Evolutionary conservation across 2,329 filamentous ascomycete genomes (phyloP), one percentile per base, ranked within the genome.

Genomic region (Talaromyces sp.): DNA sequence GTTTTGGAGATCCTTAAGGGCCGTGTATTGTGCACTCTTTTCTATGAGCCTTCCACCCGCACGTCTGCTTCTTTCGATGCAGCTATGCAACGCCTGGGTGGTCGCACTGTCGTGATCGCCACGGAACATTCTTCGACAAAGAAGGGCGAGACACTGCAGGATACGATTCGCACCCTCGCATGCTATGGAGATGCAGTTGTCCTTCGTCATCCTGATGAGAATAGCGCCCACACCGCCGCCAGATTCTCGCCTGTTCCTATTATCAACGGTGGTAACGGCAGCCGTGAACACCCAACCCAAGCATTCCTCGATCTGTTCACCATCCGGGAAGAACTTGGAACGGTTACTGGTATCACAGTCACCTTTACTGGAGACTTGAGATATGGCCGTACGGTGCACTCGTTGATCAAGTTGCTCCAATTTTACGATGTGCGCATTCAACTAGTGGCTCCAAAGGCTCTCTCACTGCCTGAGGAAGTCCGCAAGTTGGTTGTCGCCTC

Each of bases 281-380:
- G 89, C 77, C 88, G 91, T 69, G 95, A 99, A 80, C 95, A 99
- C 78, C 95, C 95, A 0, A 99, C 95, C 0, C 95, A 99, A 78
- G 95, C 95, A 0, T 95, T 99, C 84, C 82, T 99, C 24, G 95
- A 99, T 71, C 88, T 99, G 61, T 99, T 97, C 82, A 98, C 95
- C 58, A 99, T 99, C 71, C 91, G 95, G 67, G 95, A 99, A 78
- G 95, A 99, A 77, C 84, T 98, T 9, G 95, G 95, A 65, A 97
- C 93, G 0, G 93, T 98, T 60, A 93, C 93, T 72, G 93, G 93
- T 57, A 82, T 99, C 65, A 98, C 91, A 51, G 96, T 99, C 71
- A 99, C 95, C 56, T 99, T 99, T 76, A 84, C 91, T 51, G 95
- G 95, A 69, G 95, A 99, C 71, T 86, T 99, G 61, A 87, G 89